phyloP scores from a whole-genome alignment of 306 rosid species.

The Urtica urens region DNA sequence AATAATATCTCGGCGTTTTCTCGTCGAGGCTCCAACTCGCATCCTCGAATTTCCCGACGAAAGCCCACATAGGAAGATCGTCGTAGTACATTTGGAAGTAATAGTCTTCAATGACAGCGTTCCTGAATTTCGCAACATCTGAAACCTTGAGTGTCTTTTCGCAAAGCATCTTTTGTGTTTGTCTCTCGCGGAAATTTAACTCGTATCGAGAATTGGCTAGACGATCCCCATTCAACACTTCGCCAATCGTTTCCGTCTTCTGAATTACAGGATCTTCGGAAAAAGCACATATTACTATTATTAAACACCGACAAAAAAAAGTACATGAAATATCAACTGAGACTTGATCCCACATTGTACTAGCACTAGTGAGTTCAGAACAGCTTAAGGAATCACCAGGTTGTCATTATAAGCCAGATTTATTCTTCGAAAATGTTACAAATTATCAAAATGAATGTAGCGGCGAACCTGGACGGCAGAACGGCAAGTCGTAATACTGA shows the following conservation, averaged over 20 bases:
- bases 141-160: conserved; percentile 42
- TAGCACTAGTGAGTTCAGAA: background rate
- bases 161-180: conserved; percentile 37
- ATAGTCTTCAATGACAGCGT: conserved; percentile 52
- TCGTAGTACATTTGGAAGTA: conserved; percentile 86
- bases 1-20: conserved; percentile 41
- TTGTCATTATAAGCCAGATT: background rate
- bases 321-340: background rate
- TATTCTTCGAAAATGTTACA: conserved; percentile 2
- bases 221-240: conserved; percentile 76
- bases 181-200: conserved; percentile 48
- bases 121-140: conserved; percentile 46
- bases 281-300: background rate
- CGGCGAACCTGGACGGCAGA: conserved; percentile 72
- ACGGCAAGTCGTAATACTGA: conserved; percentile 69
- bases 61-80: conserved; percentile 87
- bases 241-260: conserved; percentile 79
- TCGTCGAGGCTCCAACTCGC: conserved; percentile 29
- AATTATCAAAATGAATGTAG: conserved; percentile 14
- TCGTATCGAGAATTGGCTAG: conserved; percentile 46
- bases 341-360: background rate
- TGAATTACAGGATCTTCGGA: conserved; percentile 52
- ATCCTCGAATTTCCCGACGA: conserved; percentile 59
- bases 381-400: background rate
- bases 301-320: background rate